phyloP scores from a whole-genome alignment of 352 stramenopile genomes.

The Globisporangium paddicum region DNA sequence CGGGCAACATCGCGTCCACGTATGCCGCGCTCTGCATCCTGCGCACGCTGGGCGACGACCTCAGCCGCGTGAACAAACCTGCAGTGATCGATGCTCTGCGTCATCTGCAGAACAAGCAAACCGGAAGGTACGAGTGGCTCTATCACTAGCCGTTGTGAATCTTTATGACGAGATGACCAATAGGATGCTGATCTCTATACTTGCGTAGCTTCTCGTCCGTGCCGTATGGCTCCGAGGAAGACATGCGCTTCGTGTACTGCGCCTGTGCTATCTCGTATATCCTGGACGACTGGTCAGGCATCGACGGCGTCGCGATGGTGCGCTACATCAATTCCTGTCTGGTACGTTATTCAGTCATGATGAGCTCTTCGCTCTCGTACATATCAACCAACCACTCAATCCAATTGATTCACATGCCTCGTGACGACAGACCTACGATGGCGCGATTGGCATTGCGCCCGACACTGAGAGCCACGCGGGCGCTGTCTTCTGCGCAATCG shows the following conservation, averaged over 20 bases:
- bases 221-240: slow-evolving; percentile 71
- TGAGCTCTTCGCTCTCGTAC: background rate
- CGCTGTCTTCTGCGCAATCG: slow-evolving; percentile 68
- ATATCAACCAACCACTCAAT: background rate
- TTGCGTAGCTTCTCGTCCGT: slow-evolving; percentile 59
- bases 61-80: slow-evolving; percentile 64
- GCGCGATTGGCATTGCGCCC: slow-evolving; percentile 65
- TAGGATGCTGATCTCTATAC: background rate
- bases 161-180: background rate
- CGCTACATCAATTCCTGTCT: slow-evolving; percentile 81
- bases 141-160: background rate
- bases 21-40: slow-evolving; percentile 84
- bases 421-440: slow-evolving; percentile 61
- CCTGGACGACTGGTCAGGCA: slow-evolving; percentile 79
- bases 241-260: slow-evolving; percentile 89
- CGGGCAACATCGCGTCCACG: slow-evolving; percentile 81
- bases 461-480: slow-evolving; percentile 73
- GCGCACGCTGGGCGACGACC: slow-evolving; percentile 79
- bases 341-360: slow-evolving; percentile 29
- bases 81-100: slow-evolving; percentile 58
- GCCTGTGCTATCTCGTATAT: slow-evolving; percentile 86
- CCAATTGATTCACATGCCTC: background rate
- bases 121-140: slow-evolving; percentile 39
- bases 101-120: slow-evolving; percentile 71
- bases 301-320: slow-evolving; percentile 60